Percentiles rank a stretch among this genome's conserved stretches.
These are phyloP conservation scores for Stipa capillata DNA, from an alignment of 176 grass and related monocot genomes.

Conservation along the genomic window DNA sequence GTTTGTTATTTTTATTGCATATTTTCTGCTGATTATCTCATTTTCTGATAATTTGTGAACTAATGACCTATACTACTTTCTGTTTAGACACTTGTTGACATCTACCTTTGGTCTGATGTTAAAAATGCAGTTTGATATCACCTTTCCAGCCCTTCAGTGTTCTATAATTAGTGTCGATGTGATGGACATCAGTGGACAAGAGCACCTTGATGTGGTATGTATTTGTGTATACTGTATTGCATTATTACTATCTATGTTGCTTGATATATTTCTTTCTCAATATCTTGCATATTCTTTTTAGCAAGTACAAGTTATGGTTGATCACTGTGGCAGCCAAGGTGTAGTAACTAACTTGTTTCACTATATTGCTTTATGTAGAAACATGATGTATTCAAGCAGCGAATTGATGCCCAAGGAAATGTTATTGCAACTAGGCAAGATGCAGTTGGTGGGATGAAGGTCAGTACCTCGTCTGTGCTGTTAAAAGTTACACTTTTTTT, in stretches of 20 bases:
- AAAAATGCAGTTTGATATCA: slow-evolving; percentile 88
- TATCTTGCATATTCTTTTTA: neutral
- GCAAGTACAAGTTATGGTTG: neutral
- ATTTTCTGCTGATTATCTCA: neutral
- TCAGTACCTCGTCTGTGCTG: slow-evolving; percentile 24
- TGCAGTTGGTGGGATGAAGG: slow-evolving; percentile 81
- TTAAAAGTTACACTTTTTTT: neutral
- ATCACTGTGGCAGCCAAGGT: neutral
- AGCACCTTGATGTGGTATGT: slow-evolving; percentile 94
- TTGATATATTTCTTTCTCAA: slow-evolving; percentile 1
- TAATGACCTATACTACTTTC: neutral
- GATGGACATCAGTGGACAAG: slow-evolving; percentile 96
- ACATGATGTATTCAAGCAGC: slow-evolving; percentile 89
- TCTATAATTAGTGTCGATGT: slow-evolving; percentile 88
- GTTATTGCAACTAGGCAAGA: slow-evolving; percentile 86
- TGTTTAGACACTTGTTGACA: slow-evolving; percentile 25
- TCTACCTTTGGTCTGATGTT: neutral
- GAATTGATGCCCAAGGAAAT: slow-evolving; percentile 80
- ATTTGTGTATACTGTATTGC: slow-evolving; percentile 14
- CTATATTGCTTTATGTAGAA: slow-evolving; percentile 50
- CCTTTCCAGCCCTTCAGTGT: slow-evolving; percentile 93
- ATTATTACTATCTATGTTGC: neutral
- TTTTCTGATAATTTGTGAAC: neutral
- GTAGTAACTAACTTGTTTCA: neutral
- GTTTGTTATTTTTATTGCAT: neutral